phyloP scores from a whole-genome alignment of 2,329 filamentous ascomycete species.

The Arachnomyces sp. region DNA sequence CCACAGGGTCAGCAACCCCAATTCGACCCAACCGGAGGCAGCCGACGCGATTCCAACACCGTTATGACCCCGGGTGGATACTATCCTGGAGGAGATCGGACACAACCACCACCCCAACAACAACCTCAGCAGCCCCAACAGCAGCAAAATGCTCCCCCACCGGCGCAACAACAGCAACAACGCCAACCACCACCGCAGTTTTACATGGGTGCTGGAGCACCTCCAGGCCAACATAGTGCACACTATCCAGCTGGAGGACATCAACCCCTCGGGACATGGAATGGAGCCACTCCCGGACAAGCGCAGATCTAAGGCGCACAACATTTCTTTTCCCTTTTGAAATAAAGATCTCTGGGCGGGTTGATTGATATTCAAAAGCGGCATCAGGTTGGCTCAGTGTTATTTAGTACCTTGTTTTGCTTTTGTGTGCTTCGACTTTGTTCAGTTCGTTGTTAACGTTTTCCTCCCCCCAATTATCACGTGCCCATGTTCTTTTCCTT shows the following conservation, averaged over 20 bases:
- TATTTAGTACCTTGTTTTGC: neutral
- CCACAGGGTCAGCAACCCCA: constrained; percentile 1
- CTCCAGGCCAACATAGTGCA: too few relatives aligned
- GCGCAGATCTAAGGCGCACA: too few relatives aligned
- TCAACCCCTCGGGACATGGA: too few relatives aligned
- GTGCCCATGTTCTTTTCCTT: constrained; percentile 9
- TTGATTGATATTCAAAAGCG: too few relatives aligned
- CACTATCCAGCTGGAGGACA: too few relatives aligned
- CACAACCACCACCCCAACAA: constrained; percentile 10
- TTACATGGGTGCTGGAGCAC: neutral
- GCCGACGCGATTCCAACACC: constrained; percentile 25
- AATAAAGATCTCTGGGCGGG: too few relatives aligned
- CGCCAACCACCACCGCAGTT: constrained; percentile 4
- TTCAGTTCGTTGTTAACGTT: constrained; percentile 4
- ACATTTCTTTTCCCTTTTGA: too few relatives aligned
- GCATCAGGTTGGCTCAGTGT: constrained; percentile 2
- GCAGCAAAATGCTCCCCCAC: neutral
- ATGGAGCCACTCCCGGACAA: too few relatives aligned
- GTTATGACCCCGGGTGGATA: constrained; percentile 23
- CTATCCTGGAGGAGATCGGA: constrained; percentile 25
- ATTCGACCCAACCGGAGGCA: constrained; percentile 7
- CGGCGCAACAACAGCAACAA: neutral
- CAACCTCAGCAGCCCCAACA: constrained; percentile 1
- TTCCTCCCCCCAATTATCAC: constrained; percentile 1
- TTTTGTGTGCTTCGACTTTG: constrained; percentile 8